Conservation (phyloP, 1,284 basidiomycete species). For the Cryptococcus amylolentus region DNA sequence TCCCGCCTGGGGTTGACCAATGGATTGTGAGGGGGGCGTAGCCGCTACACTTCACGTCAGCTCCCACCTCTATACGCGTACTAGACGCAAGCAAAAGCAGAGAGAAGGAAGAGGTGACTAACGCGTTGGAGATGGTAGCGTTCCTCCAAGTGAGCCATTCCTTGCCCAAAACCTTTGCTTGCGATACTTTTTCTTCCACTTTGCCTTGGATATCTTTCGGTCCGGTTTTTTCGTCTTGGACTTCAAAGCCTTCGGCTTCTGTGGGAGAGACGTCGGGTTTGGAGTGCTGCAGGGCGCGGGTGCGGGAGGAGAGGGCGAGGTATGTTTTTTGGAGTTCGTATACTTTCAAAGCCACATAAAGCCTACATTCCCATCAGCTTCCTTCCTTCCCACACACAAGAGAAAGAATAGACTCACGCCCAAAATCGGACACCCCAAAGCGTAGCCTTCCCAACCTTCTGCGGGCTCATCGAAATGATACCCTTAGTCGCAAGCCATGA, state of each 20-base stretch:
- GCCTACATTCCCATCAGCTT: conserved; percentile 11
- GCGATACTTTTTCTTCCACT: conserved; percentile 1
- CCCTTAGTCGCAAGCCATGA: conserved; percentile 42
- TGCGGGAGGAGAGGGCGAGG: conserved; percentile 19
- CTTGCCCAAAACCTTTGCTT: conserved; percentile 16
- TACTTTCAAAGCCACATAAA: conserved; percentile 41
- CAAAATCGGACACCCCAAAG: conserved; percentile 44
- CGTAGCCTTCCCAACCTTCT: conserved; percentile 16
- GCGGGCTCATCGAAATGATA: conserved; percentile 32
- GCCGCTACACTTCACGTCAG: conserved; percentile 23
- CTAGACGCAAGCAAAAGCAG: background rate
- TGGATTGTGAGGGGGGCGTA: conserved; percentile 48
- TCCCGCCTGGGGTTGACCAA: conserved; percentile 41
- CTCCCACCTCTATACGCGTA: too few species aligned
- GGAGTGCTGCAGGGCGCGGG: conserved; percentile 16
- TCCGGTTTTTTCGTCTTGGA: conserved; percentile 18
- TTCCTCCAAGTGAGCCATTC: conserved; percentile 36
- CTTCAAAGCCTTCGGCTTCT: conserved; percentile 39
- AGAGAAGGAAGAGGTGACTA: conserved; percentile 21
- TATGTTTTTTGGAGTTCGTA: conserved; percentile 30
- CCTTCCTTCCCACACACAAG: background rate
- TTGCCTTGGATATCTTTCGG: background rate
- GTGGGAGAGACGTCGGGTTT: conserved; percentile 16
- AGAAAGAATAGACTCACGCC: conserved; percentile 37
- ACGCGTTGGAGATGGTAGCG: conserved; percentile 24